Base-by-base conservation (phyloP, 805 yeast species). In the Candida morakotiae region DNA sequence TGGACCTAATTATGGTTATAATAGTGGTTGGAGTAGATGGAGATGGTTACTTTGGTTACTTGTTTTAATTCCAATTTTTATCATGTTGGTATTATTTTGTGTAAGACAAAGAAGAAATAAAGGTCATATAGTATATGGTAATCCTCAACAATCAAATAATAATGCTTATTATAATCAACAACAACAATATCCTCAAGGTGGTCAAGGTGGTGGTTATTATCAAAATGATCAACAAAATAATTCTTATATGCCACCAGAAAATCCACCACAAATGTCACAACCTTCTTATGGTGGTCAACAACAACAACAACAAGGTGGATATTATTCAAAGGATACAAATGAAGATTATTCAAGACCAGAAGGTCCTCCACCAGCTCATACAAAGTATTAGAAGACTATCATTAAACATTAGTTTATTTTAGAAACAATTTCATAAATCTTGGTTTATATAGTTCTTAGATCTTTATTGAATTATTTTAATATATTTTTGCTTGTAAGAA, bases 331-430 rank as follows among this genome's bases (percentile, higher is more conserved):
- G 7, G 34, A 14, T 5, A 16, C 10, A 13, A 32, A 16, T n/a
- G 39, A 29, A 5, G 38, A 28, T 6, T 30, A 15, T 20, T 23
- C 35, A 29, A 24, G 35, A 15, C 39, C 39, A 5, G 21, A 29
- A 9, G 39, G 39, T 4, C 39, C 39, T 3, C 39, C 39, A 30
- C 39, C 39, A 3, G 39, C 35, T 15, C 39, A 36, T 21, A 30
- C 34, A 33, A 36, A 36, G 22, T n/a, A 13, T 9, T 31, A 31
- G 16, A 28, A n/a, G 5, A 9, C 26, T 24, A n/a, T 13, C 4
- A 13, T n/a, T 24, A n/a, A 9, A 24, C 7, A 5, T 24, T 24
- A 20, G 5, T 20, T 23, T n/a, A n/a, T n/a, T 29, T 14, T 20
- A 8, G n/a, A 9, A 8, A 8, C 34, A 9, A 31, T 13, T 21